Conservation (phyloP, 441 rosid species). For the Gossypium schwendimanii region DNA sequence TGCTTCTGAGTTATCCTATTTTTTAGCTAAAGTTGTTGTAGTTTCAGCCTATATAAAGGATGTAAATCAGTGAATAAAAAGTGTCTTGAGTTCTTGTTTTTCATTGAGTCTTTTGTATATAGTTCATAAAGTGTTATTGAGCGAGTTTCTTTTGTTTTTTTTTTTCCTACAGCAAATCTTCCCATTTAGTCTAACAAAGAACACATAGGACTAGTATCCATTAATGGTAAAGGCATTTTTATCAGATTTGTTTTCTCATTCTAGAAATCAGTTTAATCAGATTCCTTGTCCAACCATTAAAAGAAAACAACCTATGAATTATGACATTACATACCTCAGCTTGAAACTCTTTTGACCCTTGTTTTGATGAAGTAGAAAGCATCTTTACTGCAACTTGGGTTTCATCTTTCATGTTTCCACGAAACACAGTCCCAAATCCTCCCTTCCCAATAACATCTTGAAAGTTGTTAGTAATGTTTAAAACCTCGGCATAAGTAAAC, state of each 20-base stretch:
- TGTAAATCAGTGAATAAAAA: no score
- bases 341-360: conserved; percentile 27
- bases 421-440: conserved; percentile 35
- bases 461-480: conserved; percentile 29
- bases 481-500: conserved; percentile 26
- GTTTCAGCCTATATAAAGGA: no score
- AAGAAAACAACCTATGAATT: no score
- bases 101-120: no score
- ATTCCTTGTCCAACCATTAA: background rate
- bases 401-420: conserved; percentile 26
- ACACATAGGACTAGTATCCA: background rate
- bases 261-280: background rate
- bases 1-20: no score
- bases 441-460: conserved; percentile 29
- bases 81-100: no score
- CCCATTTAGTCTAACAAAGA: no score
- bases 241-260: background rate
- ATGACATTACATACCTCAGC: conserved; percentile 20
- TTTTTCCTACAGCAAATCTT: no score
- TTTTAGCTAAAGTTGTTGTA: no score
- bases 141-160: no score
- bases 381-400: conserved; percentile 39
- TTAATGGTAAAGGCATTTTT: background rate
- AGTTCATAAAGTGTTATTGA: no score
- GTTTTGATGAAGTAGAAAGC: conserved; percentile 27